phyloP scores from a whole-genome alignment of 192 early-diverging fungal species.

The Entomortierella lignicola region DNA sequence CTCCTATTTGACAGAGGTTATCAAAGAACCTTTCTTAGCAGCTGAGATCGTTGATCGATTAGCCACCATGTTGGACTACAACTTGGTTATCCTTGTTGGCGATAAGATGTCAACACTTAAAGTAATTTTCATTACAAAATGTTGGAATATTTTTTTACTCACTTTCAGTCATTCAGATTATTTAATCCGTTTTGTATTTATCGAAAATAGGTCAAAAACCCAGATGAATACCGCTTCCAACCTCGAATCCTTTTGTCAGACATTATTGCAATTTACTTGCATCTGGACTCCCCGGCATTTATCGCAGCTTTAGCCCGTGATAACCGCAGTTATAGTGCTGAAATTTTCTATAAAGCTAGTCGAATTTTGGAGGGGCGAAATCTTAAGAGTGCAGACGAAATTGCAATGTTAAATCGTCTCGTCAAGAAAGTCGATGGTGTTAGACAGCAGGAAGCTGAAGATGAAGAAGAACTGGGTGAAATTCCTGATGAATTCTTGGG shows the following conservation, averaged over 20 bases:
- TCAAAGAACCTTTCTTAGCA: constrained; percentile 87
- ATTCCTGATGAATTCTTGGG: constrained; percentile 92
- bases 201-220: constrained; percentile 73
- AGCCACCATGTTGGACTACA: constrained; percentile 98
- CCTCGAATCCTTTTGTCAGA: constrained; percentile 86
- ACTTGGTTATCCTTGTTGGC: constrained; percentile 89
- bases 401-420: constrained; percentile 73
- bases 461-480: constrained; percentile 85
- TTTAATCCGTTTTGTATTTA: too few species aligned
- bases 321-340: constrained; percentile 84
- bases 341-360: constrained; percentile 81
- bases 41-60: constrained; percentile 91
- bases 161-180: too few species aligned
- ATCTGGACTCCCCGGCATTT: constrained; percentile 75
- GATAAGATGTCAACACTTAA: constrained; percentile 91
- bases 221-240: constrained; percentile 90
- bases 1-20: constrained; percentile 80
- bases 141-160: too few species aligned
- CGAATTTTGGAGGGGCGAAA: constrained; percentile 72
- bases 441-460: constrained; percentile 67
- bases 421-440: constrained; percentile 78
- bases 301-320: constrained; percentile 86
- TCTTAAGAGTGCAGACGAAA: constrained; percentile 73
- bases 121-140: too few species aligned
- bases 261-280: constrained; percentile 86